phyloP scores from a whole-genome alignment of 768 basidiomycete genomes.

The button mushroom (Agaricus bisporus) region DNA sequence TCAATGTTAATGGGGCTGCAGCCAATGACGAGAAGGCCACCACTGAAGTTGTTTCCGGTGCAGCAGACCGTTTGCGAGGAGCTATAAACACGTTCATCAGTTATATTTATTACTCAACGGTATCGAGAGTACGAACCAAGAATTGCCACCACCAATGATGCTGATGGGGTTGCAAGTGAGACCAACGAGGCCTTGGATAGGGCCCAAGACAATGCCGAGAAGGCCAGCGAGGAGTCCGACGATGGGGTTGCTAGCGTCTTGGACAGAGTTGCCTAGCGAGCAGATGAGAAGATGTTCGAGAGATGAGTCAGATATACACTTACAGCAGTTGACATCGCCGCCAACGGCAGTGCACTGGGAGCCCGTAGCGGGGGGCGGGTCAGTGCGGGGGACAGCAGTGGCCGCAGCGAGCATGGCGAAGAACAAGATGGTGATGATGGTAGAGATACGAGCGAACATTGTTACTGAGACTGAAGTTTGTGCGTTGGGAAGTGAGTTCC shows the following conservation, averaged over 20 bases:
- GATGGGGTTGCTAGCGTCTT: conserved; percentile 10
- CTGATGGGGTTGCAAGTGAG: conserved; percentile 26
- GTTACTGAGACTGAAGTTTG: conserved; percentile 7
- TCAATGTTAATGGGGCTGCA: conserved; percentile 24
- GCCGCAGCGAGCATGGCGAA: conserved; percentile 22
- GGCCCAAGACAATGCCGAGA: conserved; percentile 24
- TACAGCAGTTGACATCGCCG: conserved; percentile 17
- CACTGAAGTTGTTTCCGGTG: conserved; percentile 21
- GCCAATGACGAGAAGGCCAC: conserved; percentile 22
- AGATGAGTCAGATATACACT: not conserved
- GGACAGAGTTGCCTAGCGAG: conserved; percentile 19
- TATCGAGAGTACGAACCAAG: conserved; percentile 13
- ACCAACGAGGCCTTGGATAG: conserved; percentile 3
- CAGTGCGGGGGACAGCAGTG: conserved; percentile 18
- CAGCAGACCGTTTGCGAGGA: conserved; percentile 25
- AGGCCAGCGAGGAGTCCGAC: conserved; percentile 20
- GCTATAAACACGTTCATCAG: conserved; percentile 10
- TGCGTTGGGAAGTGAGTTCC: too few species aligned
- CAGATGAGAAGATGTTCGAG: not conserved
- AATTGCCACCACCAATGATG: conserved; percentile 20
- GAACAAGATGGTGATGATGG: conserved; percentile 18
- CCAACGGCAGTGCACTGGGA: conserved; percentile 23
- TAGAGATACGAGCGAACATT: conserved; percentile 23
- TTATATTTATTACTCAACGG: not conserved
- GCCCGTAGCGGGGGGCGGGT: not conserved